Base-by-base conservation (phyloP, 495 filamentous ascomycete genomes). In the Hamigera avellanea region DNA sequence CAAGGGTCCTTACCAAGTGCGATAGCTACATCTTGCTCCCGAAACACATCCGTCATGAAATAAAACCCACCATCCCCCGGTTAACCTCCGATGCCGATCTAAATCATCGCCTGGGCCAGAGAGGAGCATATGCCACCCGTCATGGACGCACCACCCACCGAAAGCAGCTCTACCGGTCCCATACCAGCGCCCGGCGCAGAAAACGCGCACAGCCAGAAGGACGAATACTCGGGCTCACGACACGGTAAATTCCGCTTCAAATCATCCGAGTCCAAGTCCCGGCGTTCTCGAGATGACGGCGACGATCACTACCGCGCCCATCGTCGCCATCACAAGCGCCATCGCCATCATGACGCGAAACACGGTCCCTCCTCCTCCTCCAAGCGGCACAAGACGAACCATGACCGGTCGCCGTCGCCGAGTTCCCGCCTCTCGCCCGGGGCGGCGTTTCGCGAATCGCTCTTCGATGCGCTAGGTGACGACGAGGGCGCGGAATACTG, bases 391-490 rank as follows among this genome's bases (percentile, higher is more conserved):
- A 41, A 18, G 25, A 10, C 38, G 30, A 21, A 27, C 15, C 26
- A 35, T 16, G 14, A 42, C 27, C 35, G 41, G 25, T 19, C 38
- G 9, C 32, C 30, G 13, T 35, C 37, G 16, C 15, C n/a, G 5
- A 21, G 29, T 26, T 26, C 45, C 25, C 19, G 30, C 26, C 35
- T 72, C 12, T 70, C 78, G 43, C 67, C 82, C 4, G 71, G 78
- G 14, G 60, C 68, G 8, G 87, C 88, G 12, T 98, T 98, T 59
- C 80, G 85, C 17, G 85, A 94, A 62, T 91, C 85, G n/a, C 77
- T 96, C 32, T 95, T 96, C 66, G 91, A 98, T 57, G 91, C 91
- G n/a, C 78, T 98, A 56, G 93, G 87, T 26, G 91, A 98, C 59
- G 91, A 98, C 59, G 91, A 98, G 62, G 91, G 91, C 26, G 91